Evolutionary conservation across 1,284 basidiomycete genomes (phyloP), one percentile per base, ranked within the genome.

Genomic region (Cryptococcus jaspeensis): DNA sequence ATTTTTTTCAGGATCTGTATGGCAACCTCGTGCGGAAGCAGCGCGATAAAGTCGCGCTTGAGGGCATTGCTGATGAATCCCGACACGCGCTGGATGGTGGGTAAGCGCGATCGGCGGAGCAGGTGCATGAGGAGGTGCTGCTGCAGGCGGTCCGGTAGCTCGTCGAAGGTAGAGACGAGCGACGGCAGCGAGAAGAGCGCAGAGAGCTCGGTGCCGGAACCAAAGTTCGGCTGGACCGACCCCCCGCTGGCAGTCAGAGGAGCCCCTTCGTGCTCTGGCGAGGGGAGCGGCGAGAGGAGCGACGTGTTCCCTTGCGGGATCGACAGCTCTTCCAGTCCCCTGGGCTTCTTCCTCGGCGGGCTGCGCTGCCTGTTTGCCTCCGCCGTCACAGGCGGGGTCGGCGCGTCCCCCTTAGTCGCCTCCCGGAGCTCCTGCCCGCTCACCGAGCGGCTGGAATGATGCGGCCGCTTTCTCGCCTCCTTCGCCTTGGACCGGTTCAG

Each of bases 111-210:
- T 11, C 76, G 67, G 7, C 76, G 68, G 25, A 78, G 63, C 35
- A 77, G 65, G 53, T 78, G 76, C 69, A 77, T 74, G 40, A 78
- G 67, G 51, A 76, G 69, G 51, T 77, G 76, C 58, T 78, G 75
- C 58, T 77, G 75, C 1, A 78, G 61, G 44, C 74, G 69, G 53
- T 76, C 71, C 7, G 76, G 75, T 9, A 78, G 69, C 7, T 50
- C 52, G 41, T 78, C 76, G 60, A 77, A 78, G 22, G 73, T 67
- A 1, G 59, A 46, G 5, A 73, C 66, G n/a, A 78, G 55, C 0
- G 65, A 51, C 0, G 76, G 74, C 2, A 78, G 69, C 1, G 75
- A 76, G 47, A 73, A 64, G 12, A 78, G 69, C 15, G 74, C 61
- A 6, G 74, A 63, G n/a, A 75, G 47, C 49, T 78, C 76, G 12